Evolutionary conservation across 1,139 yeast species (phyloP).

Genomic region (Taphrina populina): DNA sequence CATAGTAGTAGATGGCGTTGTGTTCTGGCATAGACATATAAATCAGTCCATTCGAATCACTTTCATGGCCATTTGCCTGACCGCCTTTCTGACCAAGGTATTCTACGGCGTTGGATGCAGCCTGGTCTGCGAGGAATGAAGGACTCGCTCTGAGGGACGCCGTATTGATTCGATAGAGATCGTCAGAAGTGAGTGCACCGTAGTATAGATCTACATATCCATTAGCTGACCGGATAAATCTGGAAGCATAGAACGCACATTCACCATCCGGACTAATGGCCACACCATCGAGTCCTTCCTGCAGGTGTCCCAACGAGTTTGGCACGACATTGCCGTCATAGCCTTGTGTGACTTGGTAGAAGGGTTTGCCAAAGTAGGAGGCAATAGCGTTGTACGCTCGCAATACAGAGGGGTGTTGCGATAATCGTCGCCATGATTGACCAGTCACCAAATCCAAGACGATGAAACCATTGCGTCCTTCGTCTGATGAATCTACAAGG

Average conservation of each 20-base stretch:
- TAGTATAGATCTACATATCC: background rate
- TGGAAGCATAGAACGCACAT: background rate
- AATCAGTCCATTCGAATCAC: background rate
- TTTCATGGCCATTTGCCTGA: background rate
- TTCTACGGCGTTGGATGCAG: background rate
- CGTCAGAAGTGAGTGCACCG: background rate
- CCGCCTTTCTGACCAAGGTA: background rate
- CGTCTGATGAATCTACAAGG: background rate
- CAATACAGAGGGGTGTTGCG: background rate
- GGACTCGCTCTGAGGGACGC: background rate
- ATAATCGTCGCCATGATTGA: background rate
- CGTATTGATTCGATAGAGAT: background rate
- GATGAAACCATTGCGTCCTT: slow-evolving; percentile 2
- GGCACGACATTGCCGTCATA: slow-evolving; percentile 1
- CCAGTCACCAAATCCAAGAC: background rate
- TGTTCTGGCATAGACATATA: slow-evolving; percentile 1
- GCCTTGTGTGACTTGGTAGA: background rate
- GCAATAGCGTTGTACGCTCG: background rate
- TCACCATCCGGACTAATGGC: slow-evolving; percentile 1
- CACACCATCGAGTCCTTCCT: background rate
- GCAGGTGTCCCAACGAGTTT: background rate
- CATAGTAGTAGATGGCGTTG: background rate
- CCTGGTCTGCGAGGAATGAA: background rate
- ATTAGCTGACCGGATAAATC: background rate
- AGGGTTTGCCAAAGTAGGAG: slow-evolving; percentile 1